Percentiles rank a stretch among this genome's conserved stretches.
Conservation (phyloP, 139 green algal genomes). For the Pleodorina starrii region DNA sequence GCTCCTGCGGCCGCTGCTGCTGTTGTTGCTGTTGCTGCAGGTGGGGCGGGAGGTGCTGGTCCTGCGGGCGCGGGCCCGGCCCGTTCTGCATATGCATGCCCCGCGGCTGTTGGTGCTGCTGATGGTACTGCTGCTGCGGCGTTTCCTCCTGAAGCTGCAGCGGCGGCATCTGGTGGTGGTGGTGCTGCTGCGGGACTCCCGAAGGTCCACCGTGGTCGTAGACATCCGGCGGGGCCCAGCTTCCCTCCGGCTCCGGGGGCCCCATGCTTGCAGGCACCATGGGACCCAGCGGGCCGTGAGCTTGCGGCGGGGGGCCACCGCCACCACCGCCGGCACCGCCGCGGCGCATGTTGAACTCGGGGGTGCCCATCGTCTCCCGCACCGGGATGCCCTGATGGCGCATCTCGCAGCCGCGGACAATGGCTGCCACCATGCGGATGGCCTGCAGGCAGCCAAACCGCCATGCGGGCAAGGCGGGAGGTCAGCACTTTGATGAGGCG, state of each 20-base stretch:
- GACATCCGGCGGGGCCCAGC: no score
- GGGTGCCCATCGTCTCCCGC: conserved; percentile 1
- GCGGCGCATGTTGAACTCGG: background rate
- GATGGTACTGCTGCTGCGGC: conserved; percentile 12
- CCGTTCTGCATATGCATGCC: background rate
- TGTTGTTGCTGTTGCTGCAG: background rate
- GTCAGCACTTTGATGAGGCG: no score
- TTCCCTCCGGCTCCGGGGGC: no score
- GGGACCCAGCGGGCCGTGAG: background rate
- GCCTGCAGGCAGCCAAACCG: no score
- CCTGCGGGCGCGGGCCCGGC: background rate
- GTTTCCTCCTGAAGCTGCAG: background rate
- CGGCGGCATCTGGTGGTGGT: background rate
- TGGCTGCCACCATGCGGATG: background rate
- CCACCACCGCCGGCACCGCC: background rate
- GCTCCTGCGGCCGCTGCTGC: background rate
- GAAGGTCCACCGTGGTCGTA: no score
- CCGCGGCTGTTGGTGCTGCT: conserved; percentile 4
- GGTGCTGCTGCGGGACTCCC: no score
- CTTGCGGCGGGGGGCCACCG: no score
- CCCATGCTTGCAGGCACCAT: no score
- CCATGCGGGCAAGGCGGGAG: no score
- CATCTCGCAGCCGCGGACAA: conserved; percentile 32
- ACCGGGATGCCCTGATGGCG: background rate
- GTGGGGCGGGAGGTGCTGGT: background rate